Percentiles rank a stretch among this genome's conserved stretches.
phyloP scores from a whole-genome alignment of 352 stramenopile species.

The Globisporangium nodosum region DNA sequence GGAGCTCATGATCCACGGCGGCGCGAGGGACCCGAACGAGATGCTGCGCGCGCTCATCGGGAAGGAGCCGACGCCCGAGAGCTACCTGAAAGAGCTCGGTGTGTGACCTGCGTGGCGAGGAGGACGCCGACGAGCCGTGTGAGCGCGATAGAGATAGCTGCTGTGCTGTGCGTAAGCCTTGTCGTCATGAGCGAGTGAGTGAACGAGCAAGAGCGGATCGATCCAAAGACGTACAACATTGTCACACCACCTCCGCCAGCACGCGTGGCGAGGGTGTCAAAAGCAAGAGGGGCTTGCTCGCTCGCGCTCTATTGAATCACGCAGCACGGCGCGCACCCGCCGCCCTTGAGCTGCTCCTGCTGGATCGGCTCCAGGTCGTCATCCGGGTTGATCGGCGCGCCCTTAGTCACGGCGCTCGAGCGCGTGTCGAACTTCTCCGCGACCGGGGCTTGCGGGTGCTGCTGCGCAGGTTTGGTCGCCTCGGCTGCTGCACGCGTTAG shows the following conservation, averaged over 20 bases:
- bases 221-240: too few species aligned
- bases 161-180: not conserved
- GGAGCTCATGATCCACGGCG: conserved; percentile 82
- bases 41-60: conserved; percentile 76
- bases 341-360: conserved; percentile 24
- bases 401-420: conserved; percentile 6
- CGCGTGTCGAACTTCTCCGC: conserved; percentile 6
- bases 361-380: conserved; percentile 7
- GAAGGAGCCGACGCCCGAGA: conserved; percentile 40
- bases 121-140: not conserved
- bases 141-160: not conserved
- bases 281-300: not conserved
- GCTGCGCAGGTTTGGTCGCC: conserved; percentile 20
- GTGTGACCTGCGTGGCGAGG: conserved; percentile 17
- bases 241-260: too few species aligned
- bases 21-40: conserved; percentile 81
- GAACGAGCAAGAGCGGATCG: too few species aligned
- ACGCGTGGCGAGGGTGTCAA: not conserved
- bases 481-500: conserved; percentile 9
- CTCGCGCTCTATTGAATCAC: conserved; percentile 52
- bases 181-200: conserved; percentile 1
- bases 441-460: conserved; percentile 9
- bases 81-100: conserved; percentile 70
- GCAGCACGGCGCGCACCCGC: conserved; percentile 57
- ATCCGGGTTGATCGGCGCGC: conserved; percentile 12